Evolutionary conservation across 331 rosid genomes (phyloP).

Genomic region (Quercus lobata): DNA sequence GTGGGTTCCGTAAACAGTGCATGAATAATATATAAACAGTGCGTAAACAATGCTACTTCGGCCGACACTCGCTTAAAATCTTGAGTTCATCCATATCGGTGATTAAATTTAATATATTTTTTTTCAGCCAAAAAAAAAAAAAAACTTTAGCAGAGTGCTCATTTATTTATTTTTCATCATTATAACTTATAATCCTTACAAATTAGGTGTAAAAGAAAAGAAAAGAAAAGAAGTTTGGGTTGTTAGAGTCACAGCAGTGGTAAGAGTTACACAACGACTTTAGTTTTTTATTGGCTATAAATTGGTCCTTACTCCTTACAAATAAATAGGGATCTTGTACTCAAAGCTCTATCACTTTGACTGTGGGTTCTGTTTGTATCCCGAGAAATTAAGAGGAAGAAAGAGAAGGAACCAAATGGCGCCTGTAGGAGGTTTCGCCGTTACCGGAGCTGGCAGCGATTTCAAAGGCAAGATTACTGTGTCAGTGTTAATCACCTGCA

Average conservation of each 20-base stretch:
- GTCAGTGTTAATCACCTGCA: slow-evolving; percentile 59
- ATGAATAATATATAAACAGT: too few species aligned
- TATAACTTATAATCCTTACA: too few species aligned
- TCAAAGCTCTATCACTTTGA: neutral
- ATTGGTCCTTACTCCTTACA: neutral
- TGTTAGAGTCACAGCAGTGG: too few species aligned
- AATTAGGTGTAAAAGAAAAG: too few species aligned
- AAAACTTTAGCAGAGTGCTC: too few species aligned
- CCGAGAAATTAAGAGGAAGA: neutral
- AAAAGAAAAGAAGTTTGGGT: too few species aligned
- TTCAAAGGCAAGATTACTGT: slow-evolving; percentile 45
- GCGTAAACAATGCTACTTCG: too few species aligned
- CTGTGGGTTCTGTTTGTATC: neutral
- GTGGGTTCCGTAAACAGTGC: too few species aligned
- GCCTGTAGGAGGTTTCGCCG: slow-evolving; percentile 37
- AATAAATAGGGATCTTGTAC: neutral
- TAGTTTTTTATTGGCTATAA: neutral
- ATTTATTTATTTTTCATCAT: too few species aligned
- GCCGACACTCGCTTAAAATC: too few species aligned
- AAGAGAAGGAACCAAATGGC: slow-evolving; percentile 30
- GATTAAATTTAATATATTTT: too few species aligned
- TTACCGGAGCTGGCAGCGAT: slow-evolving; percentile 15
- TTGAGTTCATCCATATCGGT: accelerated
- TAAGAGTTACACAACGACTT: neutral
- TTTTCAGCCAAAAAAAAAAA: too few species aligned